These are phyloP conservation scores for Arthonia radiata DNA, from an alignment of 495 filamentous ascomycete genomes.

Conservation along the genomic window DNA sequence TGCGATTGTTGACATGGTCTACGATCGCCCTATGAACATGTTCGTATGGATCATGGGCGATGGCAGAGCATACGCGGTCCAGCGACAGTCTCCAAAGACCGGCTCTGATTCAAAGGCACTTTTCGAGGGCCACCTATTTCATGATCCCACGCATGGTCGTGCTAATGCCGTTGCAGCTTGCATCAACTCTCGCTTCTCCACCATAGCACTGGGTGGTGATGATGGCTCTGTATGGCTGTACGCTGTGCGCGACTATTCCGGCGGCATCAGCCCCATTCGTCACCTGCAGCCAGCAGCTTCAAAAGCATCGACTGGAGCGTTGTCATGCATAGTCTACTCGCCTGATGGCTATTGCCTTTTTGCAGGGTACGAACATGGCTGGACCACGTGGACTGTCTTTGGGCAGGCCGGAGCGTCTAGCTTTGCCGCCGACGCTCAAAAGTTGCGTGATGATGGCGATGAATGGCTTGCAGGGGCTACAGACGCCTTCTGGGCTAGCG, in stretches of 20 bases:
- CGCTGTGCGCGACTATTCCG: slow-evolving; percentile 72
- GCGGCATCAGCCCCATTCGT: slow-evolving; percentile 80
- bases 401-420: slow-evolving; percentile 68
- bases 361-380: slow-evolving; percentile 76
- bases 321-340: slow-evolving; percentile 65
- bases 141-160: slow-evolving; percentile 32
- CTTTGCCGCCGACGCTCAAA: slow-evolving; percentile 39
- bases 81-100: slow-evolving; percentile 24
- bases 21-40: slow-evolving; percentile 93
- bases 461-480: slow-evolving; percentile 53
- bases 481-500: slow-evolving; percentile 63
- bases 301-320: slow-evolving; percentile 30
- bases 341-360: slow-evolving; percentile 94
- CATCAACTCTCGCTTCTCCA: slow-evolving; percentile 82
- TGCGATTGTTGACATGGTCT: slow-evolving; percentile 61
- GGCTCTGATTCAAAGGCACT: slow-evolving; percentile 15
- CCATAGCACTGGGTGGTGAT: slow-evolving; percentile 66
- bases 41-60: slow-evolving; percentile 82
- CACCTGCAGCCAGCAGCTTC: slow-evolving; percentile 43
- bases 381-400: slow-evolving; percentile 93
- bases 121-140: slow-evolving; percentile 82
- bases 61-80: slow-evolving; percentile 79
- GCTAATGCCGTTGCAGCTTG: slow-evolving; percentile 46
- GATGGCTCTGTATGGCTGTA: slow-evolving; percentile 69
- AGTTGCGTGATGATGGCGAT: slow-evolving; percentile 45